Conservation (phyloP, 192 early-diverging fungal species). For the Podila minutissima region DNA sequence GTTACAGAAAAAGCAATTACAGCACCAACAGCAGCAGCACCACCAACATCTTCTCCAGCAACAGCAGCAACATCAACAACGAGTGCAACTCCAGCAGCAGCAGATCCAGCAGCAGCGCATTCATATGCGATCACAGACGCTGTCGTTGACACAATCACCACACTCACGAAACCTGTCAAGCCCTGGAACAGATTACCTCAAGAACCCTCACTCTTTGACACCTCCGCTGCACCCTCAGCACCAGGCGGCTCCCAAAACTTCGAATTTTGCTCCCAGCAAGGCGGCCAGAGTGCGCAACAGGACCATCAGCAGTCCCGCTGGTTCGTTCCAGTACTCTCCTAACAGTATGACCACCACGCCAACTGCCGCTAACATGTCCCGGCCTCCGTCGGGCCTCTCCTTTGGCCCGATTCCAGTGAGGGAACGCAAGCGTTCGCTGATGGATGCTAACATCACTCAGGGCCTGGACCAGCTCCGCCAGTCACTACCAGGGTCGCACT, state of each 20-base stretch:
- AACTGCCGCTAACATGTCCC: slow-evolving; percentile 16
- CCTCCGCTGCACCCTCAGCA: slow-evolving; percentile 47
- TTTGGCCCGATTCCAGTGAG: slow-evolving; percentile 47
- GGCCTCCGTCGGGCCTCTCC: slow-evolving; percentile 41
- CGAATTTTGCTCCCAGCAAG: slow-evolving; percentile 14
- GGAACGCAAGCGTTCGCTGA: slow-evolving; percentile 42
- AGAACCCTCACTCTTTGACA: slow-evolving; percentile 40
- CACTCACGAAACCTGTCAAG: slow-evolving; percentile 36
- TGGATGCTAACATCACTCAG: slow-evolving; percentile 41
- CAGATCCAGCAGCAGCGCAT: slow-evolving; percentile 27
- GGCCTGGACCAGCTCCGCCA: slow-evolving; percentile 49
- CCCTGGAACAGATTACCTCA: slow-evolving; percentile 27
- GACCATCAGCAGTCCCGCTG: slow-evolving; percentile 47
- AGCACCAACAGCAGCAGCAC: slow-evolving; percentile 13
- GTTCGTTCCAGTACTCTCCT: slow-evolving; percentile 43
- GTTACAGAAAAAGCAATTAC: slow-evolving; percentile 1
- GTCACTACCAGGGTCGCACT: slow-evolving; percentile 2
- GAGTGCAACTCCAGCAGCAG: slow-evolving; percentile 26
- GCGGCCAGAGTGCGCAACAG: slow-evolving; percentile 33
- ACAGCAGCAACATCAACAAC: slow-evolving; percentile 32
- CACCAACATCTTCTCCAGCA: slow-evolving; percentile 20
- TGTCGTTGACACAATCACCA: slow-evolving; percentile 24
- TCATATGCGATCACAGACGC: slow-evolving; percentile 38
- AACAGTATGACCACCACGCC: slow-evolving; percentile 31
- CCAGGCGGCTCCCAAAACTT: slow-evolving; percentile 8